Evolutionary conservation across 768 basidiomycete genomes (phyloP).

Genomic region (Cystofilobasidium macerans): DNA sequence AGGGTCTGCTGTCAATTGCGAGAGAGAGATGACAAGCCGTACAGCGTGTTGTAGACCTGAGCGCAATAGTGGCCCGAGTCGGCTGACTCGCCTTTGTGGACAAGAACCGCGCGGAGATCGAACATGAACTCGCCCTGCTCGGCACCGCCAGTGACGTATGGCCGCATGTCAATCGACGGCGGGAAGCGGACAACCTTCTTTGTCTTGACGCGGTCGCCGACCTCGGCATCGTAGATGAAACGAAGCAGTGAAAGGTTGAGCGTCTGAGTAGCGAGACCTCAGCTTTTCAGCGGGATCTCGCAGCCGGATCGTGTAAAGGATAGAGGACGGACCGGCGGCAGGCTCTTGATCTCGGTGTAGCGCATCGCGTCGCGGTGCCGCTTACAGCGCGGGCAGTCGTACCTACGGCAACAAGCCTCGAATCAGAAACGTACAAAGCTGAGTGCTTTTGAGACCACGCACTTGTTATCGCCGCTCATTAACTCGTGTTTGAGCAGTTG

Average conservation of each 20-base stretch:
- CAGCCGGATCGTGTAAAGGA: not conserved
- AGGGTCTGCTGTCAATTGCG: no score
- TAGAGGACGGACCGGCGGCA: conserved; percentile 52
- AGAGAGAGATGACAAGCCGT: not conserved
- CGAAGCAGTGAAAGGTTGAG: conserved; percentile 84
- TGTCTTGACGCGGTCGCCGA: conserved; percentile 75
- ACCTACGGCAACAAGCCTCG: no score
- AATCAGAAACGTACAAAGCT: no score
- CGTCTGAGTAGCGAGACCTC: conserved; percentile 35
- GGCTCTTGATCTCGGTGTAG: conserved; percentile 53
- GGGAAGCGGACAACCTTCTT: conserved; percentile 76
- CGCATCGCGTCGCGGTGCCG: conserved; percentile 67
- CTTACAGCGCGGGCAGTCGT: conserved; percentile 66
- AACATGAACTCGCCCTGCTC: conserved; percentile 45
- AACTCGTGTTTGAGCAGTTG: conserved; percentile 42
- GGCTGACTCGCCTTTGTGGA: conserved; percentile 86
- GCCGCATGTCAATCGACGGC: conserved; percentile 55
- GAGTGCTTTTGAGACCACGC: conserved; percentile 29
- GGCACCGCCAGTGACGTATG: not conserved
- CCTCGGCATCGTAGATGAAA: conserved; percentile 74
- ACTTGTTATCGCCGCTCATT: conserved; percentile 76
- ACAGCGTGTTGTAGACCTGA: conserved; percentile 55
- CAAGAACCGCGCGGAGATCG: conserved; percentile 68
- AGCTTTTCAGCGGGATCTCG: not conserved
- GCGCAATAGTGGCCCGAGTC: conserved; percentile 85